These are phyloP conservation scores for Aspergillus hortae DNA, from an alignment of 2,329 filamentous ascomycete genomes.

Conservation along the genomic window DNA sequence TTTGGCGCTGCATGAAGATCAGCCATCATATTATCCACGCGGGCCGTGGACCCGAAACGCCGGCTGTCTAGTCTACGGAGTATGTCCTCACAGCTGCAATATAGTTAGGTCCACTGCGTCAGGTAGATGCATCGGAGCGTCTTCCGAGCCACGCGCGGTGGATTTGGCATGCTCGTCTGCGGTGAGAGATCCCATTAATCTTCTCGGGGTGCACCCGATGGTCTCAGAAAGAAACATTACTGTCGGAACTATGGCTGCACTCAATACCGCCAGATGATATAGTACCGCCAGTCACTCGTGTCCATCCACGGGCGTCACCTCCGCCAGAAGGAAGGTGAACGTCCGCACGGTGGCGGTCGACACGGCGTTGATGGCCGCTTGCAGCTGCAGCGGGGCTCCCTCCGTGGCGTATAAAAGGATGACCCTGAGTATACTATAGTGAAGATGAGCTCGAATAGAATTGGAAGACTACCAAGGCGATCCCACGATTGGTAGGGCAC, in stretches of 20 bases:
- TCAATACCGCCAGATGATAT: constrained; percentile 43
- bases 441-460: constrained; percentile 61
- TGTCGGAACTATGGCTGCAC: constrained; percentile 26
- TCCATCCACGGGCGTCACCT: constrained; percentile 37
- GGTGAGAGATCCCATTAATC: constrained; percentile 38
- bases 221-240: constrained; percentile 39
- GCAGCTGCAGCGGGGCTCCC: constrained; percentile 44
- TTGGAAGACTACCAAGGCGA: constrained; percentile 52
- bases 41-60: background rate
- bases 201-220: constrained; percentile 36
- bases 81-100: background rate
- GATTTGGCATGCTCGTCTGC: constrained; percentile 26
- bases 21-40: background rate
- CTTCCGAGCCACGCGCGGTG: constrained; percentile 20
- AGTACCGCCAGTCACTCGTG: constrained; percentile 47
- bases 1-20: background rate
- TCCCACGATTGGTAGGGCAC: constrained; percentile 6
- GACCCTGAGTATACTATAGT: constrained; percentile 58
- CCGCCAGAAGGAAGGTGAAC: constrained; percentile 36
- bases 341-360: constrained; percentile 47
- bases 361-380: constrained; percentile 53
- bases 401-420: constrained; percentile 61
- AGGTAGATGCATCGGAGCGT: constrained; percentile 14
- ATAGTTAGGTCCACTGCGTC: constrained; percentile 6
- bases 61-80: too few species aligned